These are phyloP conservation scores for Xanthoconium separans DNA, from an alignment of 1,284 basidiomycete species.

Conservation along the genomic window DNA sequence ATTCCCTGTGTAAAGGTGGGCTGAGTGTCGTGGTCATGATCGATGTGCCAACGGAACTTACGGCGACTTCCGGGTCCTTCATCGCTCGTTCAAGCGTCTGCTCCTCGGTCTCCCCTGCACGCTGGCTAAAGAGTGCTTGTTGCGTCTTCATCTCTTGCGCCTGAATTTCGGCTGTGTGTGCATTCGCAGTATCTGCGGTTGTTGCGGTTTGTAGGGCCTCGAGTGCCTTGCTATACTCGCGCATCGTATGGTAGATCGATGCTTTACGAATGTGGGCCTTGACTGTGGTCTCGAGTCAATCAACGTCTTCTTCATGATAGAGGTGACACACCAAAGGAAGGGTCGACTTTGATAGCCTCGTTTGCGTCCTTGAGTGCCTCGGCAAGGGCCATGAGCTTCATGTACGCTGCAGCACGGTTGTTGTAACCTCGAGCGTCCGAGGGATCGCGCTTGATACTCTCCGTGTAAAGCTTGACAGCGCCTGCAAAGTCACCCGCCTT, in stretches of 20 bases:
- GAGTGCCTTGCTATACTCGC: slow-evolving; percentile 86
- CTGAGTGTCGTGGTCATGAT: slow-evolving; percentile 7
- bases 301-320: neutral
- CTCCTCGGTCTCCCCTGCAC: slow-evolving; percentile 89
- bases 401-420: slow-evolving; percentile 96
- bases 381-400: slow-evolving; percentile 90
- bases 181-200: slow-evolving; percentile 73
- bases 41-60: slow-evolving; percentile 40
- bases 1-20: slow-evolving; percentile 51
- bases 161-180: slow-evolving; percentile 81
- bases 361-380: slow-evolving; percentile 97
- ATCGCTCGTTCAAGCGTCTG: slow-evolving; percentile 92
- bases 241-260: slow-evolving; percentile 86
- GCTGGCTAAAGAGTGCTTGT: slow-evolving; percentile 77
- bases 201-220: slow-evolving; percentile 76
- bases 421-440: slow-evolving; percentile 91
- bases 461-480: slow-evolving; percentile 93
- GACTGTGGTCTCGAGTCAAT: slow-evolving; percentile 44
- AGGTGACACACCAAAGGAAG: slow-evolving; percentile 64
- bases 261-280: slow-evolving; percentile 97
- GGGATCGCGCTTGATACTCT: slow-evolving; percentile 96
- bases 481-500: slow-evolving; percentile 89
- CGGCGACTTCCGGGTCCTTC: slow-evolving; percentile 94
- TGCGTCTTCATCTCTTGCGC: slow-evolving; percentile 80
- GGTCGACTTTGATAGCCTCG: slow-evolving; percentile 90